A percentile compares a stretch with the other conserved stretches of the same genome.
Conservation (phyloP, 495 filamentous ascomycete species). For the Chaetomium fimeti region DNA sequence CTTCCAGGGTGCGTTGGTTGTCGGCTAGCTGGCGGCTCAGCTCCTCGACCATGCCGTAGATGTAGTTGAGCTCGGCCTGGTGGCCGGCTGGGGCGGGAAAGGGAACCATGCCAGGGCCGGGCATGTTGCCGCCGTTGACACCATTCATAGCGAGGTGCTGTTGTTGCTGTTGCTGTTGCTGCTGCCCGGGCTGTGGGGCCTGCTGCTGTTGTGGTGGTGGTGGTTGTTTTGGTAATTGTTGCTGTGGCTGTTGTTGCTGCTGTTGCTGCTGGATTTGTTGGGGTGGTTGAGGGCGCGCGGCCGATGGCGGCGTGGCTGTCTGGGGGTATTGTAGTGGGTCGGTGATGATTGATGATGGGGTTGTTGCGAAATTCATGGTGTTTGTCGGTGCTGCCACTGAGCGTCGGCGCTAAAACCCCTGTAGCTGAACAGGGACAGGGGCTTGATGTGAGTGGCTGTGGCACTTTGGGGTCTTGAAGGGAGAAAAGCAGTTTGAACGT, state of each 20-base stretch:
- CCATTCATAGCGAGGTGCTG: constrained; percentile 52
- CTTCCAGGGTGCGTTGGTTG: constrained; percentile 72
- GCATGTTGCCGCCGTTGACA: constrained; percentile 54
- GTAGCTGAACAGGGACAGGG: constrained; percentile 8
- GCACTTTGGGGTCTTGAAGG: background rate
- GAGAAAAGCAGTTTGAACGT: background rate
- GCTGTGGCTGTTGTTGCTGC: constrained; percentile 11
- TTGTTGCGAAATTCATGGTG: constrained; percentile 31
- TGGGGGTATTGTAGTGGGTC: constrained; percentile 24
- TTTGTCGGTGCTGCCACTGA: background rate
- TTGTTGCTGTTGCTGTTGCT: constrained; percentile 29
- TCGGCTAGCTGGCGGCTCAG: constrained; percentile 71
- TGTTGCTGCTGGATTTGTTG: constrained; percentile 14
- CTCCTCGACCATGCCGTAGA: constrained; percentile 80
- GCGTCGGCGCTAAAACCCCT: constrained; percentile 10
- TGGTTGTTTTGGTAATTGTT: constrained; percentile 18
- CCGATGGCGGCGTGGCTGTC: constrained; percentile 7
- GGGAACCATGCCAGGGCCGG: constrained; percentile 44
- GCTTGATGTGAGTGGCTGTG: constrained; percentile 1
- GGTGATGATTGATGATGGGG: constrained; percentile 24
- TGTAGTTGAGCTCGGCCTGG: constrained; percentile 81
- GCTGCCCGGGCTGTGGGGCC: background rate
- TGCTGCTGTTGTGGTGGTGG: constrained; percentile 16
- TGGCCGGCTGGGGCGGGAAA: constrained; percentile 75
- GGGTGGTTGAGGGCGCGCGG: constrained; percentile 8